phyloP scores from a whole-genome alignment of 2,329 filamentous ascomycete species.

The Diaporthe velutina region DNA sequence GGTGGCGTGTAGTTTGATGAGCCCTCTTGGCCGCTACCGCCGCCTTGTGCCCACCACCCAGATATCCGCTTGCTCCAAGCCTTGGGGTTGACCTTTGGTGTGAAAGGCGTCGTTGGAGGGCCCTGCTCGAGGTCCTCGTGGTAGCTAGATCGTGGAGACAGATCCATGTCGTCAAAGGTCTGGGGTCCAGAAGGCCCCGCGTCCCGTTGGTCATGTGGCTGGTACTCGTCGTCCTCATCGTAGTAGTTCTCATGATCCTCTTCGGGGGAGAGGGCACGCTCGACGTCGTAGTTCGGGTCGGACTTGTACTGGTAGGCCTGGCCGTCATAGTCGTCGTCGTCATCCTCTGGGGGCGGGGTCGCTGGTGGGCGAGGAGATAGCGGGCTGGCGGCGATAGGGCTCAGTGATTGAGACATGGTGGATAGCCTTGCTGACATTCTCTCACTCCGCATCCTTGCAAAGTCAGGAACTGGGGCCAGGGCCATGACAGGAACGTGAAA shows the following conservation, averaged over 20 bases:
- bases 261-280: conserved; percentile 24
- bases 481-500: background rate
- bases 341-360: conserved; percentile 31
- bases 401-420: conserved; percentile 13
- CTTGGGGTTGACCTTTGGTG: background rate
- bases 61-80: conserved; percentile 30
- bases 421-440: background rate
- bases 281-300: conserved; percentile 22
- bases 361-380: conserved; percentile 33
- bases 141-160: conserved; percentile 17
- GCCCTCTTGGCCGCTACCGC: background rate
- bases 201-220: background rate
- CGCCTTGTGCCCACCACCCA: conserved; percentile 33
- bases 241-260: conserved; percentile 26
- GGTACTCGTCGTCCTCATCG: conserved; percentile 21
- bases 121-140: conserved; percentile 31
- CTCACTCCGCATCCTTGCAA: background rate
- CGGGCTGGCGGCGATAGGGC: conserved; percentile 32
- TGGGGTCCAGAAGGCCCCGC: conserved; percentile 14
- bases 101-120: background rate
- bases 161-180: conserved; percentile 36
- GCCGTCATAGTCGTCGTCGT: background rate
- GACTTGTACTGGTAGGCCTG: background rate
- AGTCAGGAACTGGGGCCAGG: conserved; percentile 7
- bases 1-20: conserved; percentile 31